A percentile compares a stretch with the other conserved stretches of the same genome.
phyloP scores from a whole-genome alignment of 2,329 filamentous ascomycete genomes.

The Pyrenochaeta sp. region DNA sequence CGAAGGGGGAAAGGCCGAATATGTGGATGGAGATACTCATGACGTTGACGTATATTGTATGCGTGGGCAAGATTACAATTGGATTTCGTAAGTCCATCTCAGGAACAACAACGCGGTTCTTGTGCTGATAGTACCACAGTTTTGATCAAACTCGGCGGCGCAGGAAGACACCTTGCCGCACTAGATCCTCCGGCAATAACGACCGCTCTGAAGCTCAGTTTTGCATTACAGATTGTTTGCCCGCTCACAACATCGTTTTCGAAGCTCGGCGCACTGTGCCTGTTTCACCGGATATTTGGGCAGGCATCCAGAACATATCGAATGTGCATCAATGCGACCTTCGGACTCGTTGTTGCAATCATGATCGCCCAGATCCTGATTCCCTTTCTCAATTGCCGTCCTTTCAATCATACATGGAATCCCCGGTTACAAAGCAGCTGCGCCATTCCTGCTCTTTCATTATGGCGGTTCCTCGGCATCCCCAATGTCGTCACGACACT shows the following conservation, averaged over 20 bases:
- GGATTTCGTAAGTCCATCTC: conserved; percentile 17
- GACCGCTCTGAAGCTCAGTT: conserved; percentile 20
- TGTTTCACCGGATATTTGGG: conserved; percentile 23
- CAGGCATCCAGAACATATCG: conserved; percentile 11
- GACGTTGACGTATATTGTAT: conserved; percentile 24
- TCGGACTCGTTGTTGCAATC: conserved; percentile 17
- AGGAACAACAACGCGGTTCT: not conserved
- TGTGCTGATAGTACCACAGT: conserved; percentile 10
- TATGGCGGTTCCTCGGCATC: conserved; percentile 29
- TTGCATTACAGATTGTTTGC: conserved; percentile 23
- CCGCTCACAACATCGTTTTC: conserved; percentile 30
- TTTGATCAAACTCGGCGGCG: conserved; percentile 23
- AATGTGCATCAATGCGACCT: conserved; percentile 19
- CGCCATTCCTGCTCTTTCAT: conserved; percentile 10
- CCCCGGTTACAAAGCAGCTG: conserved; percentile 9
- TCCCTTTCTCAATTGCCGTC: conserved; percentile 31
- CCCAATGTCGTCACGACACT: conserved; percentile 28
- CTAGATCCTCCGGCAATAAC: conserved; percentile 9
- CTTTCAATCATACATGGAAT: conserved; percentile 26
- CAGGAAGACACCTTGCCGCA: conserved; percentile 18
- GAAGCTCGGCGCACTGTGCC: conserved; percentile 25
- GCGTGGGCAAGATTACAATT: conserved; percentile 21
- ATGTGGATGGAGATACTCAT: conserved; percentile 25
- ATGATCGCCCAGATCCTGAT: conserved; percentile 27
- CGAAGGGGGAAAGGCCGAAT: conserved; percentile 17